Evolutionary conservation across 2,329 filamentous ascomycete species (phyloP).

Genomic region (Botrytis deweyae): DNA sequence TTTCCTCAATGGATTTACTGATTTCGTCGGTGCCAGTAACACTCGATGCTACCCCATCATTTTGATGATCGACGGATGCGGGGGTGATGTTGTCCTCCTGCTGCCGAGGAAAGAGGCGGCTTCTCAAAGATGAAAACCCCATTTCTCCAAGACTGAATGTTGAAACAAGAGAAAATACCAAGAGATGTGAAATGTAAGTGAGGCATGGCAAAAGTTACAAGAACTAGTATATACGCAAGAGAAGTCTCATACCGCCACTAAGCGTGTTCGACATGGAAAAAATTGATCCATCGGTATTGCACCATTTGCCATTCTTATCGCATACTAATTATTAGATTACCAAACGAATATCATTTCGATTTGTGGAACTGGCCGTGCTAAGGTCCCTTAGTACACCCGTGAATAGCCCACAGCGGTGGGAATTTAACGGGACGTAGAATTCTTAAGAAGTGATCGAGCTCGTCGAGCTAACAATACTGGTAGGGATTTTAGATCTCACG

Average conservation of each 20-base stretch:
- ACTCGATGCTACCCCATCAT: slow-evolving; percentile 7
- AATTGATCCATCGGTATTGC: slow-evolving; percentile 6
- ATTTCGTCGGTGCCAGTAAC: slow-evolving; percentile 14
- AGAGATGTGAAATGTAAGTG: background rate
- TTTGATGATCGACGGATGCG: background rate
- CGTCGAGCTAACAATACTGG: background rate
- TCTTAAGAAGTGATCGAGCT: background rate
- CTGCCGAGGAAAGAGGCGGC: slow-evolving; percentile 10
- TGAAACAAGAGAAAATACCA: background rate
- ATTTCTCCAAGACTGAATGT: background rate
- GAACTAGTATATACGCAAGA: background rate
- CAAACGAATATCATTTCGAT: background rate
- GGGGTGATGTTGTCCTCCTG: background rate
- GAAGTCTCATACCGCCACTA: background rate
- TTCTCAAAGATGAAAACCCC: slow-evolving; percentile 10
- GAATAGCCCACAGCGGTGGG: background rate
- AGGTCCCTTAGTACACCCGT: background rate
- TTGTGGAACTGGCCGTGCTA: slow-evolving; percentile 4
- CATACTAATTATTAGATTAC: background rate
- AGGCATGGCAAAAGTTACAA: slow-evolving; percentile 4
- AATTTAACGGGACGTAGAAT: background rate
- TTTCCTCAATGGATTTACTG: slow-evolving; percentile 13
- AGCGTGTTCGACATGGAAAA: background rate
- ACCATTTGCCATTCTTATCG: slow-evolving; percentile 7
- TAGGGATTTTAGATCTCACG: background rate